Base-by-base conservation (phyloP, 2,329 filamentous ascomycete genomes). In the Chaetothyriales sp. region DNA sequence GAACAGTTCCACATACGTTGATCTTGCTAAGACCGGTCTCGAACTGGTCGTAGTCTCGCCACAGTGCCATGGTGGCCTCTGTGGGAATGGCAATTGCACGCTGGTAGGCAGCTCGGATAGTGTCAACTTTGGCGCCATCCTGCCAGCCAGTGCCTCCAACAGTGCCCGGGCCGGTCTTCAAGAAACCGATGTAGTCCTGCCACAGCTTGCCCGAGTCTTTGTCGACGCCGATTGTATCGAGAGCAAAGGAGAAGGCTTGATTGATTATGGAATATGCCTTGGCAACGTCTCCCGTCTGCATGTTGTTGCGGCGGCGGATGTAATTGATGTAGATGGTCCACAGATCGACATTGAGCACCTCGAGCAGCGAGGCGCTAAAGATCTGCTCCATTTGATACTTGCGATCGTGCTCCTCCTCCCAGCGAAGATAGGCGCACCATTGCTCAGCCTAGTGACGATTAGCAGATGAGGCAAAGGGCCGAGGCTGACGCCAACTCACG, bases 21-120 rank as follows among this genome's bases (percentile, higher is more conserved):
- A 88, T 80, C 68, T 95, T 97, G 73, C 95, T 95, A 53, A 95
- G 70, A 5, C 83, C 81, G 79, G 92, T 89, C 69, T 98, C 92
- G 64, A 98, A 98, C 60, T 86, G 83, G 66, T 97, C 89, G 64
- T 98, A 98, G 64, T 98, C 90, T 66, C 94, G 95, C 94, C 92
- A 98, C 13, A 98, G 72, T 49, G 77, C 78, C 63, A 90, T 86
- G 47, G 94, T 80, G 29, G 84, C 85, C 51, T 83, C 80, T 57
- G 88, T 94, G 4, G 94, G 94, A 43, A 95, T 80, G 58, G 81
- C 83, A 53, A 95, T 86, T 13, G 90, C 90, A 50, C 84, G 84
- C 62, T 95, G 89, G 66, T 95, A 98, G 0, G 87, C 86, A 66
- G 94, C 94, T 54, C 92, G 83, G 49, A 98, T 71, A 60, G 86